Evolutionary conservation across 1,284 basidiomycete genomes (phyloP).

Genomic region (Coriolopsis trogii): DNA sequence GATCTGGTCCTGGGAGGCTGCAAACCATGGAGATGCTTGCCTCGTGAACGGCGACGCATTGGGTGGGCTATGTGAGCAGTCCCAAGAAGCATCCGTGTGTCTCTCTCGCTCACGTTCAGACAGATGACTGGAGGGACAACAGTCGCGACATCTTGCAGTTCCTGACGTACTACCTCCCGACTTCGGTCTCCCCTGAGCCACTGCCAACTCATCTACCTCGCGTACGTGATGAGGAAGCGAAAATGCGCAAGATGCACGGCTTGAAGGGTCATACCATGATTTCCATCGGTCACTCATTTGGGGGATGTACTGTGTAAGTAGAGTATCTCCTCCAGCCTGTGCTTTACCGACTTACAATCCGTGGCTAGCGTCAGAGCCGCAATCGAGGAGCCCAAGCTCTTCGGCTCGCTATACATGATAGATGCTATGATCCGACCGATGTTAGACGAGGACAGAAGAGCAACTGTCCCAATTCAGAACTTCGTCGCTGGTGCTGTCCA

Average conservation of each 20-base stretch:
- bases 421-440: constrained; percentile 73
- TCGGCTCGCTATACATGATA: constrained; percentile 74
- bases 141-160: constrained; percentile 54
- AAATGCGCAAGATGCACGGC: constrained; percentile 45
- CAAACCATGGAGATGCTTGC: constrained; percentile 57
- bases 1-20: constrained; percentile 59
- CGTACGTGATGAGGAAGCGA: constrained; percentile 44
- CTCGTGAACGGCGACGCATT: constrained; percentile 50
- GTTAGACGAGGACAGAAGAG: constrained; percentile 23
- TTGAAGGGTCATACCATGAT: constrained; percentile 55
- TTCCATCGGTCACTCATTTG: constrained; percentile 82
- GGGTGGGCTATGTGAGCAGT: constrained; percentile 45
- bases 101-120: not conserved
- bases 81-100: not conserved
- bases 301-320: constrained; percentile 71
- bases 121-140: constrained; percentile 54
- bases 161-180: constrained; percentile 44
- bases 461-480: constrained; percentile 14
- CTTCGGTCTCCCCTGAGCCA: constrained; percentile 18
- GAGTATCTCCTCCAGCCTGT: no score
- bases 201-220: constrained; percentile 56
- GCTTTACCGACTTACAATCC: constrained; percentile 11
- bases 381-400: constrained; percentile 64
- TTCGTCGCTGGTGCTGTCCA: constrained; percentile 54
- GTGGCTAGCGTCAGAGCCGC: constrained; percentile 59